These are phyloP conservation scores for Drechslerella coelobrocha DNA, from an alignment of 2,329 filamentous ascomycete species.

Conservation along the genomic window DNA sequence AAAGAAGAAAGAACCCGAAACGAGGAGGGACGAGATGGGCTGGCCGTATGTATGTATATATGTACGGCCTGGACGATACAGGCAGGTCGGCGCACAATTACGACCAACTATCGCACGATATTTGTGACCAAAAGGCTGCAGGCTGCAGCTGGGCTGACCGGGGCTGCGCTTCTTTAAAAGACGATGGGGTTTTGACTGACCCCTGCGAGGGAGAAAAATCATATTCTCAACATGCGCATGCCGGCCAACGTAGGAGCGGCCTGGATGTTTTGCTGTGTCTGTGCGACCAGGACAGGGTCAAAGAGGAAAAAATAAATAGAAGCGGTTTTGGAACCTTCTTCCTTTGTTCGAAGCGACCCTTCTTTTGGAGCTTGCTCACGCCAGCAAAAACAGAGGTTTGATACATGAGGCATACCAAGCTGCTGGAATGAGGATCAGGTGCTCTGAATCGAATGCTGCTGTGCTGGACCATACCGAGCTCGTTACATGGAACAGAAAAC, in stretches of 20 bases:
- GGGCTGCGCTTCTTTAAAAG: constrained; percentile 30
- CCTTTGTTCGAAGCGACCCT: constrained; percentile 1
- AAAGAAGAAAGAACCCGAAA: background rate
- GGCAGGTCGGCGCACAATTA: constrained; percentile 3
- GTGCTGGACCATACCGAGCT: constrained; percentile 6
- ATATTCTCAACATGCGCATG: background rate
- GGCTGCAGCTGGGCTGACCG: constrained; percentile 17
- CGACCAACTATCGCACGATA: background rate
- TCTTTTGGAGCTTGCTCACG: background rate
- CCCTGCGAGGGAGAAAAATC: no score
- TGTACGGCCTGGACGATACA: background rate
- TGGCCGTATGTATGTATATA: background rate
- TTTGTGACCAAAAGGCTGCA: no score
- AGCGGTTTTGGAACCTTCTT: constrained; percentile 2
- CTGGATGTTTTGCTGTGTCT: background rate
- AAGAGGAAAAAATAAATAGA: background rate
- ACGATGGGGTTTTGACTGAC: background rate
- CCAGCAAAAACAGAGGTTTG: background rate
- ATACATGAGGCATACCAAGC: constrained; percentile 34
- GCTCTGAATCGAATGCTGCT: background rate
- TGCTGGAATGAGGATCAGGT: constrained; percentile 32
- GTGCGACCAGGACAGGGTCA: background rate
- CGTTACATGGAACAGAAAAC: constrained; percentile 1
- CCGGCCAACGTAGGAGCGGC: no score
- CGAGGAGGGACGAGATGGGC: background rate